Evolutionary conservation across 2,329 filamentous ascomycete genomes (phyloP).

Genomic region (Pestalotiopsis sp.): DNA sequence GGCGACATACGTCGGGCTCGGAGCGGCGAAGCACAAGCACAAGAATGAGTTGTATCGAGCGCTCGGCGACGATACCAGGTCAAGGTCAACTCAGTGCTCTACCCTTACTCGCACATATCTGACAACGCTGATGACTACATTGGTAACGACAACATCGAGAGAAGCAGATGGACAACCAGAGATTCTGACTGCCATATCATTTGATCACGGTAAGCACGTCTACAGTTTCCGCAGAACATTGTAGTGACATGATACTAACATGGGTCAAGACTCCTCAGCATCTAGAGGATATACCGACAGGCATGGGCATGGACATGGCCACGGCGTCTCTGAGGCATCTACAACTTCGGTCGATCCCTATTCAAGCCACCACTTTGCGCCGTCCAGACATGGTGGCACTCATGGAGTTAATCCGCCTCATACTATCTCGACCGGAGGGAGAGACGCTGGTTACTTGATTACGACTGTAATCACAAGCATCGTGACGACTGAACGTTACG

Average conservation of each 20-base stretch:
- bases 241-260: neutral
- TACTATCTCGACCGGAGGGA: neutral
- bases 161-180: neutral
- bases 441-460: neutral
- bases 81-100: neutral
- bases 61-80: neutral
- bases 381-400: neutral
- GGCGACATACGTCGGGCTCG: neutral
- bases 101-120: neutral
- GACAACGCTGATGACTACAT: neutral
- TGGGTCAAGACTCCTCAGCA: neutral
- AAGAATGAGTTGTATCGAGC: neutral
- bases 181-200: neutral
- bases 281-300: neutral
- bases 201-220: neutral
- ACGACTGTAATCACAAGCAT: neutral
- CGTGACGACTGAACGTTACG: neutral
- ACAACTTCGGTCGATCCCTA: neutral
- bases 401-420: neutral
- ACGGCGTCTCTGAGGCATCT: neutral
- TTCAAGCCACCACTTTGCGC: neutral
- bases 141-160: neutral
- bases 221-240: neutral
- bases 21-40: neutral
- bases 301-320: neutral